Evolutionary conservation across 768 basidiomycete genomes (phyloP), one percentile per base, ranked within the genome.

Genomic region (Collybia sp.): DNA sequence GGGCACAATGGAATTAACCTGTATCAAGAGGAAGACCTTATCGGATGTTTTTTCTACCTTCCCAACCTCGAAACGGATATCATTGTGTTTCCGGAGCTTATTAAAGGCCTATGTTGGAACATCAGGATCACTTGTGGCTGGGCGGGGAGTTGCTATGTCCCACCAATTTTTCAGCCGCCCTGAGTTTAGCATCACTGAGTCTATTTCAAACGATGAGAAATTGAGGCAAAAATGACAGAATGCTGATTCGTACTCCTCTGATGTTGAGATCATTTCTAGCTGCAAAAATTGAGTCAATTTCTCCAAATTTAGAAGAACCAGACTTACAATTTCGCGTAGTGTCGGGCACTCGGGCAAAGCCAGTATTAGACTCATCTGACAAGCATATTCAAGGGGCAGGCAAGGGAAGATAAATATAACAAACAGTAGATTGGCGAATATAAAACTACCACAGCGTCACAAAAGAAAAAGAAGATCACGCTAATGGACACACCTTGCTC

Each of bases 11-110:
- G 40, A 37, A 25, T 12, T 46, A 40, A 88, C 87, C 66, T 95
- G 93, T 5, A 92, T 80, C 35, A 93, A 67, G 5, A 94, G 59
- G 60, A 88, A 83, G 9, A 88, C 74, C 60, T 95, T 95, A 60
- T 95, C 90, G 3, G 72, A 62, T 0, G 83, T 75, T 51, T 75
- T 82, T 38, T 85, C 83, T 4, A 85, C 65, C 51, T 82, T 89
- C 62, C 81, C 82, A 4, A 86, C 62, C 37, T 79, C 73, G 61
- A 80, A 96, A 1, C 91, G 83, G 47, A 94, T 88, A 49, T 92
- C 91, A n/a, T 72, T 70, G 46, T 89, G 81, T 41, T 67, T 72
- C 45, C 80, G 73, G 37, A 93, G 71, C 56, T 77, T 83, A 58
- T 88, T 88, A 53, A 81, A 84, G 30, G 65, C 51, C 76, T 80